Base-by-base conservation (phyloP, 169 alveolate species). In the Eimeria acervulina region DNA sequence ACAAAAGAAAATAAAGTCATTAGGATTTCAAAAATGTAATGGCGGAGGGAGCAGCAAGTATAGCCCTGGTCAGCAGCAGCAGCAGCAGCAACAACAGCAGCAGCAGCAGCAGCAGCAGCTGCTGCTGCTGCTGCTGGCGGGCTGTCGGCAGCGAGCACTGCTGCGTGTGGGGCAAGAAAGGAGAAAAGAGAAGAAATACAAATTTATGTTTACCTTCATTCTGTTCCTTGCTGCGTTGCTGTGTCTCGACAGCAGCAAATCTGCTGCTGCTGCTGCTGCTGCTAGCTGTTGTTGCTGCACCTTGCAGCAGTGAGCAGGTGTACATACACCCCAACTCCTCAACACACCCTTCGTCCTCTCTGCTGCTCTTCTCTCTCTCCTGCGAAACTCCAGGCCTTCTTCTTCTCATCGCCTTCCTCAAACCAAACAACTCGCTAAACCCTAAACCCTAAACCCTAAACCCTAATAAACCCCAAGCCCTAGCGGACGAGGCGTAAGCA, bases 401-500 rank as follows among this genome's bases (percentile, higher is more conserved):
- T 63, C 8, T 19, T 19, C 74, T n/a, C 15, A 19, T 23, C 26
- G 5, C 10, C 74, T n/a, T 19, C 31, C n/a, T 6, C 74, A 17
- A n/a, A 63, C 74, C 74, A 17, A 3, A 63, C 26, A 63, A n/a
- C 83, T 38, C 55, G 5, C 55, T 17, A 72, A 72, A 72, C 83
- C 83, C 83, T 72, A 72, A 72, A 72, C 83, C 83, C 83, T 72
- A 72, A 72, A 72, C 40, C 83, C 83, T 72, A 72, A 63, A 63
- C 74, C 74, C 66, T 52, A n/a, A n/a, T 72, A 72, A 72, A 72
- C 40, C 83, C 83, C n/a, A 72, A 63, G 15, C 74, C 74, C 36
- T 66, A 66, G 76, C 76, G 76, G 28, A 7, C 15, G 28, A 17
- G 76, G 76, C 10, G 40, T 66, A 26, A 8, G 55, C 55, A 47